A percentile compares a stretch with the other conserved stretches of the same genome.
Conservation (phyloP, 345 rosid species). For the Hypericum perforatum region DNA sequence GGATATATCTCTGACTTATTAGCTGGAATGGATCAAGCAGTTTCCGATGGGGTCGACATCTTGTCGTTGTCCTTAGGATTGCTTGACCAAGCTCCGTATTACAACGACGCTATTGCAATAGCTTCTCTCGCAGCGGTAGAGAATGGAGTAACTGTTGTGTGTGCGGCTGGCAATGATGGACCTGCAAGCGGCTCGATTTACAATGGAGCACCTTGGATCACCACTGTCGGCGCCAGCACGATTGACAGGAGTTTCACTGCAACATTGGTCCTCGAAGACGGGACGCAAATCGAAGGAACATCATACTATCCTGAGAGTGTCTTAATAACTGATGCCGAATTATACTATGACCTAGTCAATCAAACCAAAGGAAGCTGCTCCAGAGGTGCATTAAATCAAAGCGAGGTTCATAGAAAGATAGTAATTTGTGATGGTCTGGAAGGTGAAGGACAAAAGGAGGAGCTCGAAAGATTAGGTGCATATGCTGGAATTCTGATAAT, state of each 20-base stretch:
- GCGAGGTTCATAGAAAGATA: conserved; percentile 25
- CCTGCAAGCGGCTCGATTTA: conserved; percentile 1
- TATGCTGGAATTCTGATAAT: conserved; percentile 22
- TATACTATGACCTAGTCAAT: conserved; percentile 19
- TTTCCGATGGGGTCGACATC: conserved; percentile 54
- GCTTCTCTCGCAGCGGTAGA: conserved; percentile 48
- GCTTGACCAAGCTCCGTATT: conserved; percentile 20
- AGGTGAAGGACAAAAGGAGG: conserved; percentile 10
- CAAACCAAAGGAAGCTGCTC: conserved; percentile 15
- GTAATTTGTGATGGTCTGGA: conserved; percentile 23
- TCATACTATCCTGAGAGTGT: conserved; percentile 25
- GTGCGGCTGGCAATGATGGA: conserved; percentile 53
- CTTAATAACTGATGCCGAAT: conserved; percentile 15
- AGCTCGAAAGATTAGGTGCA: conserved; percentile 27
- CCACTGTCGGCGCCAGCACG: conserved; percentile 34
- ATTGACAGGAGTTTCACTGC: conserved; percentile 30
- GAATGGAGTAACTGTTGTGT: conserved; percentile 34
- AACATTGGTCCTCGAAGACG: conserved; percentile 19
- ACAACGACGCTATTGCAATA: conserved; percentile 35
- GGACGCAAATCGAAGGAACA: conserved; percentile 15
- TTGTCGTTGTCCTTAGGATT: conserved; percentile 47
- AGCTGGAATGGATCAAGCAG: conserved; percentile 63
- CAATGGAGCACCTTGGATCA: conserved; percentile 44
- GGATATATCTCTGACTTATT: conserved; percentile 32
- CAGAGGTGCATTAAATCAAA: conserved; percentile 12